Percentiles rank a stretch among this genome's conserved stretches.
Evolutionary conservation across 371 early-diverging fungal species (phyloP).

Genomic region (Nematocida ausubeli): DNA sequence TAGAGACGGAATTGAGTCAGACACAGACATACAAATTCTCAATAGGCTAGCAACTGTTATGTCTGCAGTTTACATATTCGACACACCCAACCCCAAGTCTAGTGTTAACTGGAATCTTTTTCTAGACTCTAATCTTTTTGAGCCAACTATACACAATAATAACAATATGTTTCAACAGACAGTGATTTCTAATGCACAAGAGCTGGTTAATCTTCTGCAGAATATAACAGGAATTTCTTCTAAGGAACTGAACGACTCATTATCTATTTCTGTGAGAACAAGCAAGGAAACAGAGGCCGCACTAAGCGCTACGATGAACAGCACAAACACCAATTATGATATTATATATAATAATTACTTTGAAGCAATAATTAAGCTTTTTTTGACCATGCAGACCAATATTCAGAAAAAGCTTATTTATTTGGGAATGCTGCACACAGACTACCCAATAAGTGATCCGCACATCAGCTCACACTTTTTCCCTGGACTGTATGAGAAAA

Average conservation of each 20-base stretch:
- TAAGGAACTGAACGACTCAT: background rate
- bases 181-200: background rate
- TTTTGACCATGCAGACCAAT: background rate
- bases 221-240: background rate
- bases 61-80: background rate
- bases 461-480: background rate
- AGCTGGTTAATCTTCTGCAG: background rate
- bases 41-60: background rate
- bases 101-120: background rate
- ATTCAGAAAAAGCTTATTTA: background rate
- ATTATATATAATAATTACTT: background rate
- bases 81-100: background rate
- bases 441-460: background rate
- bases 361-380: background rate
- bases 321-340: background rate
- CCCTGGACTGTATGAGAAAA: background rate
- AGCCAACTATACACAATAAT: background rate
- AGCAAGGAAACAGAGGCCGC: no score
- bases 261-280: background rate
- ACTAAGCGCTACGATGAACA: no score
- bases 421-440: background rate
- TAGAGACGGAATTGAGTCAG: no score
- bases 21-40: no score
- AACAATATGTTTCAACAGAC: background rate
- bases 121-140: background rate